Percentiles rank a stretch among this genome's conserved stretches.
phyloP scores from a whole-genome alignment of 495 filamentous ascomycete genomes.

The Talaromyces nanjingensis region DNA sequence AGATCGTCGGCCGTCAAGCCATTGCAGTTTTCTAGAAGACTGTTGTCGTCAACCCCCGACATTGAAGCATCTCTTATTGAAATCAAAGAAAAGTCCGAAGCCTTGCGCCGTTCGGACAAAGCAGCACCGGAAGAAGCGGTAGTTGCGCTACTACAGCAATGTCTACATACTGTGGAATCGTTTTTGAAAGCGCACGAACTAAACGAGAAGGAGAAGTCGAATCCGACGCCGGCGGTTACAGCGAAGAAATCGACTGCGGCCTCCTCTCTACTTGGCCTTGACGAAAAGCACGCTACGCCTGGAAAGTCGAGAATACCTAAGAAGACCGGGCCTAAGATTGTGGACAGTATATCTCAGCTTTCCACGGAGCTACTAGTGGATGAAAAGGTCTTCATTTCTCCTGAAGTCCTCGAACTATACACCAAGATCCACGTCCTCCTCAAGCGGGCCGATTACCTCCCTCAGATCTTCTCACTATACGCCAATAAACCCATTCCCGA shows the following conservation, averaged over 20 bases:
- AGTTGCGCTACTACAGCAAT: constrained; percentile 34
- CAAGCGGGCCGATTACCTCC: constrained; percentile 62
- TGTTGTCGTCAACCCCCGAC: not conserved
- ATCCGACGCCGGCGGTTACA: not conserved
- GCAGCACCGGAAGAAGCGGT: constrained; percentile 35
- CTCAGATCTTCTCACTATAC: constrained; percentile 73
- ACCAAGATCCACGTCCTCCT: constrained; percentile 66
- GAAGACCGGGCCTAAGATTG: constrained; percentile 17
- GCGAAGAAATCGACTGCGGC: constrained; percentile 30
- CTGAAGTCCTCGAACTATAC: constrained; percentile 59
- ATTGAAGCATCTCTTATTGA: constrained; percentile 18
- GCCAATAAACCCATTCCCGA: constrained; percentile 73
- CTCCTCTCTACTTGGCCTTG: constrained; percentile 44
- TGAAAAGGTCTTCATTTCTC: constrained; percentile 76
- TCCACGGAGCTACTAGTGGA: constrained; percentile 63
- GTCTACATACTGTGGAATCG: constrained; percentile 32
- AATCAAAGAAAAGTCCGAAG: constrained; percentile 20
- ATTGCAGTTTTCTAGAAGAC: not conserved
- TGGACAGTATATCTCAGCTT: constrained; percentile 41
- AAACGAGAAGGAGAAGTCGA: constrained; percentile 7
- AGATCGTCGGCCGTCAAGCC: not conserved
- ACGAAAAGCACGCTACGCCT: constrained; percentile 31
- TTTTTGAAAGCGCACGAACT: constrained; percentile 27
- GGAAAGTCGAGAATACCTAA: constrained; percentile 13
- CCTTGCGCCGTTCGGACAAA: constrained; percentile 24